Evolutionary conservation across 164 flowering plant genomes (phyloP).

Genomic region (Brasenia schreberi): DNA sequence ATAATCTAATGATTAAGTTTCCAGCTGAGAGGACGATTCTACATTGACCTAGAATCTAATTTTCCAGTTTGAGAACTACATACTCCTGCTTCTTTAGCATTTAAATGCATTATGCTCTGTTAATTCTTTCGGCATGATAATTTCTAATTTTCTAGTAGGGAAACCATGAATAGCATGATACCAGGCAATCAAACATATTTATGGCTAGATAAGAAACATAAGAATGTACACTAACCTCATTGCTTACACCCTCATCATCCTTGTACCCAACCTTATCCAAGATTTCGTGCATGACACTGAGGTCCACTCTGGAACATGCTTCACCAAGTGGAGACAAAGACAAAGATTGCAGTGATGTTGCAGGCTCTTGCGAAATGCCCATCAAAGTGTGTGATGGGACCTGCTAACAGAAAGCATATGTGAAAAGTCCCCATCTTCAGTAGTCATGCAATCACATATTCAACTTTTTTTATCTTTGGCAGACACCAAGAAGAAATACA

Average conservation of each 20-base stretch:
- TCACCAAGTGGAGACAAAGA: slow-evolving; percentile 70
- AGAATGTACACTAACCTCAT: slow-evolving; percentile 42
- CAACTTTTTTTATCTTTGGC: background rate
- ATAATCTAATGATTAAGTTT: too few relatives aligned
- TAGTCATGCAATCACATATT: background rate
- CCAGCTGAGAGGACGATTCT: too few relatives aligned
- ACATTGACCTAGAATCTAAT: too few relatives aligned
- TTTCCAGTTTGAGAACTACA: too few relatives aligned
- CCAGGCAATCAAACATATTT: background rate
- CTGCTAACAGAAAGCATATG: slow-evolving; percentile 19
- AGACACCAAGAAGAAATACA: too few relatives aligned
- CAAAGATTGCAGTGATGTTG: slow-evolving; percentile 24
- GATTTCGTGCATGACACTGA: slow-evolving; percentile 81
- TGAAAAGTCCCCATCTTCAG: background rate
- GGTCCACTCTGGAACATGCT: slow-evolving; percentile 79
- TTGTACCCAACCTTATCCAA: slow-evolving; percentile 79
- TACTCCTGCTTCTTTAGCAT: too few relatives aligned
- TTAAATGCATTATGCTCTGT: too few relatives aligned
- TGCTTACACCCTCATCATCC: slow-evolving; percentile 84
- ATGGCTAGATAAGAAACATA: background rate
- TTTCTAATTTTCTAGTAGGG: too few relatives aligned
- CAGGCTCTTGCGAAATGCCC: slow-evolving; percentile 45
- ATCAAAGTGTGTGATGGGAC: slow-evolving; percentile 62
- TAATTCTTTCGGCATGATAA: too few relatives aligned
- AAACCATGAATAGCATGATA: background rate